Evolutionary conservation across 1,284 basidiomycete species (phyloP), one percentile per base, ranked within the genome.

Genomic region (Apiotrichum porosum): DNA sequence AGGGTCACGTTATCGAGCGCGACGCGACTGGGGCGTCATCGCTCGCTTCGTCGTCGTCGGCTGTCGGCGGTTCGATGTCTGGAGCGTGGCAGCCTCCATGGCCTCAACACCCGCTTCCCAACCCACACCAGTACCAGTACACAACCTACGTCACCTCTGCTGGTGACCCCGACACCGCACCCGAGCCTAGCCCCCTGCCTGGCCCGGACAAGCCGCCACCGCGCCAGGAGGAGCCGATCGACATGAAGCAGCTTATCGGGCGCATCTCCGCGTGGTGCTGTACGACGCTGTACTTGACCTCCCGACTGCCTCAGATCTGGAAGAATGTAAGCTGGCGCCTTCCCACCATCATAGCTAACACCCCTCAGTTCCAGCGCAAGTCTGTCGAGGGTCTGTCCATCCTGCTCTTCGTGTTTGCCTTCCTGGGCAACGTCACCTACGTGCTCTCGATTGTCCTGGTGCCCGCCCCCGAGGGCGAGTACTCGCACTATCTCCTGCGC

Each of bases 311-410:
- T 23, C 92, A 95, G 71, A 94, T 97, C 56, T 95, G 91, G 91
- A 93, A 92, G 73, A 95, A 95, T 63, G 90, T 93, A 66, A 72
- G 88, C 82, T 8, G 14, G n/a, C 48, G 10, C 14, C 39, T 34
- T 30, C n/a, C n/a, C 49, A n/a, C 21, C 30, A 37, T 32, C 22
- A 31, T 26, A 44, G 44, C 42, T 44, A 28, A 37, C 42, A 22
- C n/a, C 15, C 19, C 18, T 22, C 49, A 94, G 90, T 95, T 83
- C 68, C 82, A 80, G 46, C 81, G 92, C 51, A 89, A 91, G 75
- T 94, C 90, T 17, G 87, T 93, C 14, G 90, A 92, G 80, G 92
- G 92, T 6, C 79, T 97, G 35, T 92, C 91, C n/a, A 85, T 95
- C 71, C 84, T 84, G 65, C 79, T 97, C 18, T 97, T 97, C 69